Percentiles rank a stretch among this genome's conserved stretches.
Conservation (phyloP, 495 filamentous ascomycete species). For the Penicillium waksmanii region DNA sequence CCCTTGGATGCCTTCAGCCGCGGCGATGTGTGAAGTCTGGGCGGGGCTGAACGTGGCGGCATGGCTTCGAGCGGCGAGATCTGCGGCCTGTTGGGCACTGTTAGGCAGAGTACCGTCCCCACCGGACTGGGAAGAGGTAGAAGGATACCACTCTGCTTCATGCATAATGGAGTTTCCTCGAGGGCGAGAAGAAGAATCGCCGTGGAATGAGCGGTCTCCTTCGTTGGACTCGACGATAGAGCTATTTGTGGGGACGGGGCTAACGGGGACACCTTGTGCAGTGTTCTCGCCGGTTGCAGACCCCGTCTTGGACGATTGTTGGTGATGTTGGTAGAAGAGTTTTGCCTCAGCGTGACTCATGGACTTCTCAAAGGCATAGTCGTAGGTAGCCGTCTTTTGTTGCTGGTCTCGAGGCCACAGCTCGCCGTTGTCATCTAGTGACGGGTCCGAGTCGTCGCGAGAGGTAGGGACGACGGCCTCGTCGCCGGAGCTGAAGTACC, state of each 20-base stretch:
- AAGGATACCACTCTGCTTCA: slow-evolving; percentile 22
- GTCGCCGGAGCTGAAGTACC: slow-evolving; percentile 15
- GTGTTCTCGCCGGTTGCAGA: slow-evolving; percentile 25
- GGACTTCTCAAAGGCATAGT: slow-evolving; percentile 86
- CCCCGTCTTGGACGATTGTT: slow-evolving; percentile 49
- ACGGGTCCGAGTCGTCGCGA: slow-evolving; percentile 15
- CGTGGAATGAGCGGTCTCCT: slow-evolving; percentile 2
- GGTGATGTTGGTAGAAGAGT: slow-evolving; percentile 90
- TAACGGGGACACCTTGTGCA: slow-evolving; percentile 15
- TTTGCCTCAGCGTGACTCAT: slow-evolving; percentile 91
- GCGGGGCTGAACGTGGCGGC: slow-evolving; percentile 47
- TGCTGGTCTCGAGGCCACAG: slow-evolving; percentile 66
- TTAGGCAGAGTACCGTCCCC: slow-evolving; percentile 16
- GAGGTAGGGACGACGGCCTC: slow-evolving; percentile 14
- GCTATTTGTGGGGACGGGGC: slow-evolving; percentile 22
- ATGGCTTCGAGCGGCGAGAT: slow-evolving; percentile 51
- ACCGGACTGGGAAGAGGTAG: slow-evolving; percentile 9
- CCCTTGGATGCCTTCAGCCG: slow-evolving; percentile 53
- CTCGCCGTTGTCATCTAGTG: slow-evolving; percentile 7
- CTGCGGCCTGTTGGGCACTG: slow-evolving; percentile 42
- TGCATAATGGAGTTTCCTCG: slow-evolving; percentile 18
- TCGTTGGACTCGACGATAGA: slow-evolving; percentile 17
- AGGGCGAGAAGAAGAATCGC: slow-evolving; percentile 11
- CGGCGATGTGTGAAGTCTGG: slow-evolving; percentile 46
- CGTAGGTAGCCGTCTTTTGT: slow-evolving; percentile 80